Conservation (phyloP, 1,284 basidiomycete species). For the Puccinia coronata region DNA sequence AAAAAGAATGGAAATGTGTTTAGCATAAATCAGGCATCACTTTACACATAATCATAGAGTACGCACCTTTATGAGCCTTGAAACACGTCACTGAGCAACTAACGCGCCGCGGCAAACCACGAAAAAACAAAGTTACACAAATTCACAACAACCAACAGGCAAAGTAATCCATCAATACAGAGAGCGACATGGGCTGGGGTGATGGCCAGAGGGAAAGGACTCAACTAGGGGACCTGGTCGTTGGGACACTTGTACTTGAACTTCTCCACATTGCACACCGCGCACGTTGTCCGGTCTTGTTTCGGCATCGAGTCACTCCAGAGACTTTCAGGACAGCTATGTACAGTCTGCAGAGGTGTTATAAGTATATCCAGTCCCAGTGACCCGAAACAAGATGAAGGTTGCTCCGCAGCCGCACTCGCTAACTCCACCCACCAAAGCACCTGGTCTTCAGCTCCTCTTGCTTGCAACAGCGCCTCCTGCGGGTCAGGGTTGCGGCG, state of each 20-base stretch:
- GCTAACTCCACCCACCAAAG: no score
- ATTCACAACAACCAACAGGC: no score
- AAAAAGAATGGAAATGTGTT: no score
- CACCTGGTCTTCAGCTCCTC: no score
- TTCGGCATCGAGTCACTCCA: neutral
- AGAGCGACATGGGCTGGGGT: neutral
- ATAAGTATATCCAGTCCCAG: no score
- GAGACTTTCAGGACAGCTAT: neutral
- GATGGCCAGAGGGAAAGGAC: neutral
- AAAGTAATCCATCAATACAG: neutral
- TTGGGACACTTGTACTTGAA: slow-evolving; percentile 37
- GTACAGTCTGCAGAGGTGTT: no score
- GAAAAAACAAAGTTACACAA: slow-evolving; percentile 27
- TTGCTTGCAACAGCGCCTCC: no score
- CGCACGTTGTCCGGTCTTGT: slow-evolving; percentile 4
- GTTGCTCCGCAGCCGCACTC: no score
- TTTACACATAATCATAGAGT: neutral
- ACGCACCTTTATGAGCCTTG: slow-evolving; percentile 25
- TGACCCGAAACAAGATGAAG: no score
- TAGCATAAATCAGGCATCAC: no score
- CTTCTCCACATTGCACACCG: neutral
- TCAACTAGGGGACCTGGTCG: slow-evolving; percentile 39
- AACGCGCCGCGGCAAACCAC: neutral
- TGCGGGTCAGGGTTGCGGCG: no score
- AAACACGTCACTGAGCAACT: slow-evolving; percentile 45